These are phyloP conservation scores for Escallonia herrerae DNA, from an alignment of 129 eudicot species.

Conservation along the genomic window DNA sequence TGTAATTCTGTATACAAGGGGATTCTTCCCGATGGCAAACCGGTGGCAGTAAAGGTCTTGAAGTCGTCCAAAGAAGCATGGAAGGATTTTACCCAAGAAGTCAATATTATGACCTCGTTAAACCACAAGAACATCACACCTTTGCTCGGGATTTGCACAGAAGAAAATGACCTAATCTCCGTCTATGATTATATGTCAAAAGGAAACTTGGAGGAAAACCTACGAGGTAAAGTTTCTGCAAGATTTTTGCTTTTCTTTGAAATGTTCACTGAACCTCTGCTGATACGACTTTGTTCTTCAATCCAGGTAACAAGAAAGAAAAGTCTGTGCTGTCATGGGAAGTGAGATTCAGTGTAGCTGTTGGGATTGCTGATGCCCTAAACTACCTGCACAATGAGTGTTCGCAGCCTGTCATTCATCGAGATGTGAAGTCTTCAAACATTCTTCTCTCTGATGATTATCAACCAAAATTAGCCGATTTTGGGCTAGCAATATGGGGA, in stretches of 20 bases:
- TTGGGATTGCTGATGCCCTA: slow-evolving; percentile 78
- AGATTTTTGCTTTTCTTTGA: not conserved
- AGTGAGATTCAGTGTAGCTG: slow-evolving; percentile 58
- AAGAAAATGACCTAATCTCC: slow-evolving; percentile 63
- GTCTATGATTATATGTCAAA: slow-evolving; percentile 66
- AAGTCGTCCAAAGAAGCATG: slow-evolving; percentile 78
- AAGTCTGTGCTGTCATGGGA: slow-evolving; percentile 61
- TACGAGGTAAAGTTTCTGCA: slow-evolving; percentile 34
- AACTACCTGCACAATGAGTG: slow-evolving; percentile 72
- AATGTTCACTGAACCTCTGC: slow-evolving; percentile 10
- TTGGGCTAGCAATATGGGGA: slow-evolving; percentile 92
- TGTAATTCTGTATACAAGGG: slow-evolving; percentile 84
- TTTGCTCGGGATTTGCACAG: slow-evolving; percentile 75
- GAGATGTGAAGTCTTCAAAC: slow-evolving; percentile 89
- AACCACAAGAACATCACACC: slow-evolving; percentile 70
- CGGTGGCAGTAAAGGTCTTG: slow-evolving; percentile 69
- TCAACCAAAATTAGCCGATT: slow-evolving; percentile 85
- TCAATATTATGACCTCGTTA: slow-evolving; percentile 73
- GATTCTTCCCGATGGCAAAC: slow-evolving; percentile 63
- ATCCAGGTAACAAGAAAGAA: slow-evolving; percentile 34
- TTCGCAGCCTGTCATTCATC: slow-evolving; percentile 65
- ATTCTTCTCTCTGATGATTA: slow-evolving; percentile 73
- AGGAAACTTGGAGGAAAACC: slow-evolving; percentile 85
- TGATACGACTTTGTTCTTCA: not conserved
- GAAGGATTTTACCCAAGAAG: slow-evolving; percentile 71